These are phyloP conservation scores for Kluyveromyces lactis DNA, from an alignment of 805 yeast species.

Conservation along the genomic window DNA sequence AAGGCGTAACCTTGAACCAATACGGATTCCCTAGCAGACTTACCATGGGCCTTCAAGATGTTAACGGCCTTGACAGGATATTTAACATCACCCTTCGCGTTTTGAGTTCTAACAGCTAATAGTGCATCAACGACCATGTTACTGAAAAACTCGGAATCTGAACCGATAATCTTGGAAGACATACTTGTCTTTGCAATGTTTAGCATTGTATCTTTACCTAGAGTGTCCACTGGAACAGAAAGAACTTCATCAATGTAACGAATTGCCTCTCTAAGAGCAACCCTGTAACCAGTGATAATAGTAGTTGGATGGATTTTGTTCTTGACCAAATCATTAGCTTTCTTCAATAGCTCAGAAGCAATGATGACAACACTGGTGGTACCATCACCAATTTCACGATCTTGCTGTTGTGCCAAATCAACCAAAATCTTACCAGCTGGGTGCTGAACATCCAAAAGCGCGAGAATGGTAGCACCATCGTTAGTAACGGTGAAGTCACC, in stretches of 20 bases:
- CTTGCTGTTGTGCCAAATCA: slow-evolving; percentile 97
- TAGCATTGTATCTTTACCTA: slow-evolving; percentile 77
- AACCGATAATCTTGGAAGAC: slow-evolving; percentile 93
- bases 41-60: slow-evolving; percentile 93
- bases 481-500: slow-evolving; percentile 98
- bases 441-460: slow-evolving; percentile 90
- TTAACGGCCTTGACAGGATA: slow-evolving; percentile 98
- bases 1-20: slow-evolving; percentile 91
- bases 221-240: slow-evolving; percentile 66
- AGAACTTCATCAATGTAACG: slow-evolving; percentile 79
- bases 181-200: slow-evolving; percentile 95
- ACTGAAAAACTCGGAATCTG: slow-evolving; percentile 86
- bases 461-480: slow-evolving; percentile 95
- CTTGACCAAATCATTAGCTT: slow-evolving; percentile 90
- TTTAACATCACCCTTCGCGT: slow-evolving; percentile 76
- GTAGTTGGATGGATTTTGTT: slow-evolving; percentile 97
- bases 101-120: slow-evolving; percentile 87
- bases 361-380: slow-evolving; percentile 96
- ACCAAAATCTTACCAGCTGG: slow-evolving; percentile 98
- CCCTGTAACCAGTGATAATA: slow-evolving; percentile 90
- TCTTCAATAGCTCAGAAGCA: slow-evolving; percentile 83
- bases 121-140: slow-evolving; percentile 91
- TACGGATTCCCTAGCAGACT: slow-evolving; percentile 78
- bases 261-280: slow-evolving; percentile 86
- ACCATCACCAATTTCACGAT: slow-evolving; percentile 97